Evolutionary conservation across 352 stramenopile species (phyloP), one percentile per base, ranked within the genome.

Genomic region (Pythium scleroteichum): DNA sequence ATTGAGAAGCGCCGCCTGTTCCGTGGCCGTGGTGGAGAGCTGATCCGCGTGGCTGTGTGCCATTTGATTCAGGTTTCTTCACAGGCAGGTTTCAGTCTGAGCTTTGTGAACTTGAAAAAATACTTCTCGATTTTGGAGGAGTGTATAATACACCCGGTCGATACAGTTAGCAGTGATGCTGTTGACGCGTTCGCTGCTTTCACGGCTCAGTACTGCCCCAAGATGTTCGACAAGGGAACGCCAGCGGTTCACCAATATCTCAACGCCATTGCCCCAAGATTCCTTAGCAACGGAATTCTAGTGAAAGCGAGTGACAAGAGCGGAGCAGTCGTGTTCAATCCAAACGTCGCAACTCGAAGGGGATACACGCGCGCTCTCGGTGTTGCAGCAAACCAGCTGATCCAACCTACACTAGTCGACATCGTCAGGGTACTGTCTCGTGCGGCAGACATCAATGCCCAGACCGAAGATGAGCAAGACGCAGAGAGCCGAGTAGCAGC

Each of bases 1-100:
- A 85, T 99, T 52, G 97, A 99, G 59, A 98, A 98, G 64, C 75
- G 79, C 7, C 83, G 96, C 8, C 69, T 99, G 7, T 99, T 99
- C 68, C 87, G 97, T 59, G 97, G 97, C 10, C 87, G 94, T 14
- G 97, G 97, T 39, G 96, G 97, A 17, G 96, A 99, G 64, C 88
- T 98, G 33, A 98, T 99, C 63, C 90, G 97, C 35, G 64, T 66
- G 14, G 96, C 96, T 27, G 87, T 97, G 42, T 99, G 97, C 69
- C 71, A 92, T 56, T 73, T 99, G 53, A 98, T 99, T 69, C 85
- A 98, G 78, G 93, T 89, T 35, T 87, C 98, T 26, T 53, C 74
- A 0, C 68, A 72, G 40, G 71, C 75, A 20, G 72, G 72, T 17
- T 72, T 91, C 47, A 75, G 64, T 41, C 45, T 92, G 20, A 72